Evolutionary conservation across 257 asterid genomes (phyloP).

Genomic region (Ilex aquifolium): DNA sequence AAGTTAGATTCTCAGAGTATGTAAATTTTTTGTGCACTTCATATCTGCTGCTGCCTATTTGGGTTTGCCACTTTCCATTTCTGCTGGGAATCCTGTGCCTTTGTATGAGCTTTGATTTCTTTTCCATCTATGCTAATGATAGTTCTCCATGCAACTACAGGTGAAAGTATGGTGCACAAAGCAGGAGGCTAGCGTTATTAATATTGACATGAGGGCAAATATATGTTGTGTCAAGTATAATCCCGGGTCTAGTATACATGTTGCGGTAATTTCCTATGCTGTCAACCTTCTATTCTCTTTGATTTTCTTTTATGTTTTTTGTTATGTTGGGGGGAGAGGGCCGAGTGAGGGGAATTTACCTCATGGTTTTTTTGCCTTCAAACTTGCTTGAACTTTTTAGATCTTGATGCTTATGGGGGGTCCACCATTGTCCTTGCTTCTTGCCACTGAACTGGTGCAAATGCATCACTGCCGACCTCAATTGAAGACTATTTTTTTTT

Average conservation of each 20-base stretch:
- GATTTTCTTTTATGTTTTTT: not conserved
- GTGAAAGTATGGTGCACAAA: slow-evolving; percentile 48
- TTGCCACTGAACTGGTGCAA: no score
- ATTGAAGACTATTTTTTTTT: no score
- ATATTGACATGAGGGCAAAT: slow-evolving; percentile 46
- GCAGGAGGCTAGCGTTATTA: slow-evolving; percentile 38
- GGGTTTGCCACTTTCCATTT: not conserved
- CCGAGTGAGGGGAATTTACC: no score
- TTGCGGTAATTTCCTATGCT: slow-evolving; percentile 26
- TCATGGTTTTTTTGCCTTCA: no score
- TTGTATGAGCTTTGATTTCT: not conserved
- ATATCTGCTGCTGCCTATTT: no score
- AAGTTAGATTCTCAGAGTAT: no score
- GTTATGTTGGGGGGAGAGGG: no score
- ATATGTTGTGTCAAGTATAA: slow-evolving; percentile 44
- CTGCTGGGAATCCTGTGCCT: not conserved
- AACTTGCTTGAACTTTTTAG: no score
- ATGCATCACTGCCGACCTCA: no score
- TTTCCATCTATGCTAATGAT: not conserved
- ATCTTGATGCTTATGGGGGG: no score
- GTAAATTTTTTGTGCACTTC: no score
- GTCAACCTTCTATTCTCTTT: not conserved
- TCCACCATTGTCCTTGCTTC: no score
- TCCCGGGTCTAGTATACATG: slow-evolving; percentile 32
- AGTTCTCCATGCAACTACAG: slow-evolving; percentile 18